Base-by-base conservation (phyloP, 1,139 yeast species). In the Yamadazyma membranifaciens region DNA sequence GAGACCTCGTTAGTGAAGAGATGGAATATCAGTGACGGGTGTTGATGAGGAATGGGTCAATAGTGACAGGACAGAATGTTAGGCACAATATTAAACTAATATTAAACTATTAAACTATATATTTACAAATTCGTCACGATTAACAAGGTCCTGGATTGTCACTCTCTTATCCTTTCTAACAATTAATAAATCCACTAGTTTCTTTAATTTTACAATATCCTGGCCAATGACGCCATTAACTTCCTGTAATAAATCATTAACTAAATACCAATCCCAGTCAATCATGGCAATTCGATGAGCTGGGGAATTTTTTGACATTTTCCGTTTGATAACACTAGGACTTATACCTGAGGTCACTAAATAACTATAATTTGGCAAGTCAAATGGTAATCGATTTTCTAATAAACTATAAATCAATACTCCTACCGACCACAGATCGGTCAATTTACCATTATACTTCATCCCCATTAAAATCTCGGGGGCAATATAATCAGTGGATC, bases 401-500 rank as follows among this genome's bases (percentile, higher is more conserved):
- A 92, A 63, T 28, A 91, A 63, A 1, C 95, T 79, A 57, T 89
- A 92, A 1, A 89, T 63, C n/a, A 89, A 68, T 4, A 91, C 98
- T 1, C 98, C 98, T 6, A 89, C 63, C 1, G 97, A 87, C 98
- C 98, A 92, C 12, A 92, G 74, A 57, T 92, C 98, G 33, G 94
- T 84, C 48, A 87, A 79, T 41, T 85, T 76, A 3, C 98, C 98
- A 55, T 91, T 91, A 56, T 92, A 92, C 14, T 87, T 83, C 44
- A 87, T 72, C 0, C 98, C 98, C 81, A 92, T 80, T 32, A 92
- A 67, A 28, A 92, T 67, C 59, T 92, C 98, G 0, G 98, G 98
- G 0, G 96, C 83, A 2, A 92, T 95, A 52, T 92, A 92, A 59
- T 92, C 98, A 49, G 88, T 96, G 1, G 96, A 86, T 0, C 98